phyloP scores from a whole-genome alignment of 441 rosid genomes.

The Adansonia gregorii region DNA sequence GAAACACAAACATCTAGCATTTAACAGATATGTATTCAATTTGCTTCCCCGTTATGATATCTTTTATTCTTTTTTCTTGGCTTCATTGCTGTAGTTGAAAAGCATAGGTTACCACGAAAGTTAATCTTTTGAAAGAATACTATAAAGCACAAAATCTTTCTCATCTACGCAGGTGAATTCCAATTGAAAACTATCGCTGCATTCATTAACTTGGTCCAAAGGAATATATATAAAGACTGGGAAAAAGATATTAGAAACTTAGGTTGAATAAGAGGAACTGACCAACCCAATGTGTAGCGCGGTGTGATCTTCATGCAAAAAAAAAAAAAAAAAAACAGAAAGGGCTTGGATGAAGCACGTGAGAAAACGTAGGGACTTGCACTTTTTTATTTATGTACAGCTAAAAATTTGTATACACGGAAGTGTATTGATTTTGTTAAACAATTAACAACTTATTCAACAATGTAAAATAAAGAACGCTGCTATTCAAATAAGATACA shows the following conservation, averaged over 20 bases:
- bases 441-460: constrained; percentile 15
- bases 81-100: neutral
- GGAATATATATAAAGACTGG: no score
- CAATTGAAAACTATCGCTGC: neutral
- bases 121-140: neutral
- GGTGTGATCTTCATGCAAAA: neutral
- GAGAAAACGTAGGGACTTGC: neutral
- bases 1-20: no score
- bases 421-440: neutral
- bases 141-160: neutral
- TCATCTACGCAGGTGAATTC: neutral
- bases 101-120: neutral
- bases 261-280: neutral
- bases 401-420: neutral
- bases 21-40: neutral
- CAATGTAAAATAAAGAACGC: neutral
- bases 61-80: neutral
- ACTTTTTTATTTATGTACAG: constrained; percentile 25
- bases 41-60: neutral
- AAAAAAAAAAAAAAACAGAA: neutral
- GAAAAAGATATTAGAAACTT: no score
- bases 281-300: neutral
- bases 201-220: neutral
- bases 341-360: neutral
- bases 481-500: neutral